Evolutionary conservation across 108 stramenopile species (phyloP).

Genomic region (Cyclostephanos tholiformis): DNA sequence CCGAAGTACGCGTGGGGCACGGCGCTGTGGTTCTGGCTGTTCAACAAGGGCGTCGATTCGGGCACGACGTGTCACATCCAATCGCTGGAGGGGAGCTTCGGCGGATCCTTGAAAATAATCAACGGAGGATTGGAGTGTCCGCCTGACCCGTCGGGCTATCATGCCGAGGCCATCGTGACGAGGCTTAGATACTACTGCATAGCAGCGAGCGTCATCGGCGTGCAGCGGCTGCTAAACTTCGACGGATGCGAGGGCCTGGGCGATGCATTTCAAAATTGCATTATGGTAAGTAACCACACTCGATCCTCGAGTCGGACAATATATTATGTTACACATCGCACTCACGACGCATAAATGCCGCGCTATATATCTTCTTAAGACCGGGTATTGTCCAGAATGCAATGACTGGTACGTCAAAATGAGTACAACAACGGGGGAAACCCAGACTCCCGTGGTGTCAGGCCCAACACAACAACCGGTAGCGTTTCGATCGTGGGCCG

Average conservation of each 20-base stretch:
- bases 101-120: conserved; percentile 32
- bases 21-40: conserved; percentile 51
- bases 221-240: conserved; percentile 32
- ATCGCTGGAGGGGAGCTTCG: conserved; percentile 39
- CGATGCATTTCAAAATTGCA: conserved; percentile 31
- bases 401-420: conserved; percentile 25
- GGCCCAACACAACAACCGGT: conserved; percentile 25
- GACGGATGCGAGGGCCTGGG: conserved; percentile 43
- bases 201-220: conserved; percentile 35
- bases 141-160: conserved; percentile 29
- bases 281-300: not conserved
- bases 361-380: conserved; percentile 3
- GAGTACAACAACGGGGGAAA: conserved; percentile 1
- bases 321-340: too few relatives aligned
- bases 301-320: too few relatives aligned
- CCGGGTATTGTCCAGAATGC: conserved; percentile 49
- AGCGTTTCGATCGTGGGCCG: conserved; percentile 9
- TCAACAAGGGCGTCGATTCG: conserved; percentile 22
- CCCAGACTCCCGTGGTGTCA: conserved; percentile 17
- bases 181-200: conserved; percentile 45
- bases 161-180: conserved; percentile 49
- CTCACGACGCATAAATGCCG: not conserved
- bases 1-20: conserved; percentile 52
- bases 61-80: conserved; percentile 44
- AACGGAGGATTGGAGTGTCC: conserved; percentile 47